Percentiles rank a stretch among this genome's conserved stretches.
phyloP scores from a whole-genome alignment of 2,329 filamentous ascomycete genomes.

The Curvularia sp. region DNA sequence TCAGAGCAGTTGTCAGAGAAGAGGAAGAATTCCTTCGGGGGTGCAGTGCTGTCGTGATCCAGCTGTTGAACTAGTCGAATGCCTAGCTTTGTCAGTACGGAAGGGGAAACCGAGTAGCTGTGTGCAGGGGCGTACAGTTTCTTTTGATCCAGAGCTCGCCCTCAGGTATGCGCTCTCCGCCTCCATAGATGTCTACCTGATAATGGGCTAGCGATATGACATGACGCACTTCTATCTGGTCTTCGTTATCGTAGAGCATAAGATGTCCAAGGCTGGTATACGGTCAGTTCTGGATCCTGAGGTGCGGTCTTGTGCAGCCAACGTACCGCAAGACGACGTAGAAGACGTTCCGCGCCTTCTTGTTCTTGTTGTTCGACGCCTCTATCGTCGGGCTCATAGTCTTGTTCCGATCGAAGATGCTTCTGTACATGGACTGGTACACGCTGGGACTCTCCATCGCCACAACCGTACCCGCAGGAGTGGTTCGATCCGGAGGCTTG shows the following conservation, averaged over 20 bases:
- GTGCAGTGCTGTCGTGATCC: conserved; percentile 61
- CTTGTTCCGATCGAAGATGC: conserved; percentile 80
- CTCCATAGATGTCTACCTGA: conserved; percentile 82
- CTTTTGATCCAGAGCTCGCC: conserved; percentile 96
- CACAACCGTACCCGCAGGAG: conserved; percentile 79
- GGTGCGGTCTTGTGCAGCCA: not conserved
- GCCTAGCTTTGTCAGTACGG: conserved; percentile 26
- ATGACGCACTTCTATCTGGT: conserved; percentile 94
- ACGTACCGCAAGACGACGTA: conserved; percentile 85
- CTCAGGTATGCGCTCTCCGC: conserved; percentile 79
- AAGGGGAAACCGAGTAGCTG: not conserved
- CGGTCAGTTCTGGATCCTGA: conserved; percentile 16
- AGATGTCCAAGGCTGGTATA: conserved; percentile 73
- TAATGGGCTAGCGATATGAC: conserved; percentile 93
- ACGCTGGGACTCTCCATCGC: conserved; percentile 87
- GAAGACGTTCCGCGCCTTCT: conserved; percentile 83
- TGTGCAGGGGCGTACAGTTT: conserved; percentile 64
- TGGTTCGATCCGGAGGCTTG: conserved; percentile 86
- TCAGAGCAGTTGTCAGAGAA: conserved; percentile 96
- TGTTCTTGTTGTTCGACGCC: conserved; percentile 60
- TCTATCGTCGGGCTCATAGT: conserved; percentile 67
- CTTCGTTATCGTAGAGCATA: conserved; percentile 96
- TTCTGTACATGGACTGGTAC: conserved; percentile 97
- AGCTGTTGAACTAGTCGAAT: conserved; percentile 76
- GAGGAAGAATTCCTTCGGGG: conserved; percentile 86